Percentiles rank a stretch among this genome's conserved stretches.
Evolutionary conservation across 805 yeast species (phyloP).

Genomic region (Wickerhamiella kurtzmanii): DNA sequence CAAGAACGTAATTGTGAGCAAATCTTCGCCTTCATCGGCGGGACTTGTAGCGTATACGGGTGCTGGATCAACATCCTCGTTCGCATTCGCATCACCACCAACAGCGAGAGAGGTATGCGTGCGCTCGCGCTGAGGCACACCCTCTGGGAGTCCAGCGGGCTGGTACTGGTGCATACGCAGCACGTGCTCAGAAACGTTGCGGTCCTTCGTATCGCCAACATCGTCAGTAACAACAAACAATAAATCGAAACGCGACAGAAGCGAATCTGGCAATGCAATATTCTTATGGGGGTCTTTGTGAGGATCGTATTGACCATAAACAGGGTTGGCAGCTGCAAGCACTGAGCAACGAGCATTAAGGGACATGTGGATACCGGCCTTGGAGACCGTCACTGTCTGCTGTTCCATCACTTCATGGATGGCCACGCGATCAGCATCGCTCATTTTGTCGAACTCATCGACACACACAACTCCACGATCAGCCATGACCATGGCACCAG

Average conservation of each 20-base stretch:
- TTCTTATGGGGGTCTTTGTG: slow-evolving; percentile 93
- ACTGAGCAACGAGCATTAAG: slow-evolving; percentile 94
- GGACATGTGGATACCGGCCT: slow-evolving; percentile 95
- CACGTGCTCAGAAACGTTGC: slow-evolving; percentile 87
- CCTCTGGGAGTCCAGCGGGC: slow-evolving; percentile 80
- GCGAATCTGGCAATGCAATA: slow-evolving; percentile 92
- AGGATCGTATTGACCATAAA: slow-evolving; percentile 90
- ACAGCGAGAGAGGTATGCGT: slow-evolving; percentile 61
- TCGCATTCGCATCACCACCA: slow-evolving; percentile 40
- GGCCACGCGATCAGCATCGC: slow-evolving; percentile 91
- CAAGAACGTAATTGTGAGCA: slow-evolving; percentile 69
- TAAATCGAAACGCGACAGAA: slow-evolving; percentile 91
- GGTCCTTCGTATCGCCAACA: slow-evolving; percentile 68
- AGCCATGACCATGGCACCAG: slow-evolving; percentile 98
- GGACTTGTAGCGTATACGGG: slow-evolving; percentile 38
- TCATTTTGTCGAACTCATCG: slow-evolving; percentile 98
- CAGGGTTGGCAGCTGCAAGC: slow-evolving; percentile 95
- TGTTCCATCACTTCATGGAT: slow-evolving; percentile 99
- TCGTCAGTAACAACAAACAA: slow-evolving; percentile 94
- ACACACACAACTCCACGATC: slow-evolving; percentile 96
- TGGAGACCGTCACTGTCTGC: slow-evolving; percentile 94
- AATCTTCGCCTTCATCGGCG: slow-evolving; percentile 30
- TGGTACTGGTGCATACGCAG: slow-evolving; percentile 82
- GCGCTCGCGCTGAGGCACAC: slow-evolving; percentile 82
- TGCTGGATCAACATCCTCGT: slow-evolving; percentile 29